phyloP scores from a whole-genome alignment of 345 rosid species.

The Sapria himalayana region DNA sequence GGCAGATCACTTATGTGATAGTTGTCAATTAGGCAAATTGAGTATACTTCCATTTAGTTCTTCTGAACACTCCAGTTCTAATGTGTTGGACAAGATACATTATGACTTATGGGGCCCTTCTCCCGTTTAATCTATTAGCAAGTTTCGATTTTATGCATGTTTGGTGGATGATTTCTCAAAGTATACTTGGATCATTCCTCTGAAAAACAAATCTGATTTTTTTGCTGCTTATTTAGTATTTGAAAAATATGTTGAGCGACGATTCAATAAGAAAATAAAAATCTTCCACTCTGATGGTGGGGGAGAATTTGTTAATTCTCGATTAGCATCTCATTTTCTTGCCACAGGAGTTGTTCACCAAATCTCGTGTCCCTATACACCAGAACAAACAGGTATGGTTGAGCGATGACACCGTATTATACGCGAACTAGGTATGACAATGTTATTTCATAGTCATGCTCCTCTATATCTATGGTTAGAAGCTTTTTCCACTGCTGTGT shows the following conservation, averaged over 20 bases:
- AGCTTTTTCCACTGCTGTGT: too few species aligned
- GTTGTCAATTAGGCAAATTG: background rate
- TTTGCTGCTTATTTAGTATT: background rate
- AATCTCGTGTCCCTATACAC: too few species aligned
- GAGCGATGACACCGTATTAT: too few species aligned
- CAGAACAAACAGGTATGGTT: too few species aligned
- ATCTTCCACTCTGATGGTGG: too few species aligned
- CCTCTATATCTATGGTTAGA: too few species aligned
- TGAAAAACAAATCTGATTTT: background rate
- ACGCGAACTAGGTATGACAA: too few species aligned
- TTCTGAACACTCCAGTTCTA: background rate
- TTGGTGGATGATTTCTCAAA: constrained; percentile 2
- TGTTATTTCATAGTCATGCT: too few species aligned
- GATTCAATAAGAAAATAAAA: background rate
- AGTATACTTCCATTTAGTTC: background rate
- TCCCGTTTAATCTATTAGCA: constrained; percentile 1
- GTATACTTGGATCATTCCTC: constrained; percentile 2
- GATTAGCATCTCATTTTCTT: background rate
- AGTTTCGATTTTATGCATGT: too few species aligned
- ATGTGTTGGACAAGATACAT: background rate
- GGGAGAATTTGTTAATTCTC: too few species aligned
- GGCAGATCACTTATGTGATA: too few species aligned
- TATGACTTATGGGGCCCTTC: too few species aligned
- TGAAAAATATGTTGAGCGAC: background rate
- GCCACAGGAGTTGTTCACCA: background rate